phyloP scores from a whole-genome alignment of 169 alveolate species.

The Plasmodium inui region DNA sequence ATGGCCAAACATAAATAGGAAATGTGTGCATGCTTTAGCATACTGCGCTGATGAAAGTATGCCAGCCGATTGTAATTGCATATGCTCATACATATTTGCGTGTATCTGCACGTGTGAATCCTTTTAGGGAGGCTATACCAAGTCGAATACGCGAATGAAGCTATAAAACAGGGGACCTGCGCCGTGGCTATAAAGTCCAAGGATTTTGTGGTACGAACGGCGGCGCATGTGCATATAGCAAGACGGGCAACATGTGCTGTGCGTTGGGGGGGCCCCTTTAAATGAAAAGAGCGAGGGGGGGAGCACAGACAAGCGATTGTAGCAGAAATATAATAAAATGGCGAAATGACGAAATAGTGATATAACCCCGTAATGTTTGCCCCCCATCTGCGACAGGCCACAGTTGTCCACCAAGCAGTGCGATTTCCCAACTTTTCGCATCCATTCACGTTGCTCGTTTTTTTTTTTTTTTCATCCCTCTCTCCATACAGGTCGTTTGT shows the following conservation, averaged over 20 bases:
- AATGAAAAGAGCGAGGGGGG: not conserved
- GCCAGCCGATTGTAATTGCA: not conserved
- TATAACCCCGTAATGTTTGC: not conserved
- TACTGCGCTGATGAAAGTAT: not conserved
- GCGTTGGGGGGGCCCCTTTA: not conserved
- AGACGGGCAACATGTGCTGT: not conserved
- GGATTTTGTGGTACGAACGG: constrained; percentile 88
- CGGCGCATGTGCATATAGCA: not conserved
- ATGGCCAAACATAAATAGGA: constrained; percentile 66
- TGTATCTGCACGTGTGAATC: not conserved
- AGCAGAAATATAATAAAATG: not conserved
- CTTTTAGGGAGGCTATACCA: constrained; percentile 91
- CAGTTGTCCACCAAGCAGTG: not conserved
- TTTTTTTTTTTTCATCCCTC: not conserved
- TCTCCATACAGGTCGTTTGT: constrained; percentile 86
- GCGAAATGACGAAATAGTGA: not conserved
- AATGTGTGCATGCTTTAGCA: not conserved
- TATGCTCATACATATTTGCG: not conserved
- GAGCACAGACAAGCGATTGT: not conserved
- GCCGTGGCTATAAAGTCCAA: constrained; percentile 92
- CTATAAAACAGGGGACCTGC: constrained; percentile 96
- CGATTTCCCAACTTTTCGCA: not conserved
- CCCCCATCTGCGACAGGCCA: not conserved
- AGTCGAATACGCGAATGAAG: constrained; percentile 98
- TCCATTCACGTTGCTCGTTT: not conserved